Evolutionary conservation across 2,329 filamentous ascomycete genomes (phyloP).

Genomic region (Daldinia eschscholtzii): DNA sequence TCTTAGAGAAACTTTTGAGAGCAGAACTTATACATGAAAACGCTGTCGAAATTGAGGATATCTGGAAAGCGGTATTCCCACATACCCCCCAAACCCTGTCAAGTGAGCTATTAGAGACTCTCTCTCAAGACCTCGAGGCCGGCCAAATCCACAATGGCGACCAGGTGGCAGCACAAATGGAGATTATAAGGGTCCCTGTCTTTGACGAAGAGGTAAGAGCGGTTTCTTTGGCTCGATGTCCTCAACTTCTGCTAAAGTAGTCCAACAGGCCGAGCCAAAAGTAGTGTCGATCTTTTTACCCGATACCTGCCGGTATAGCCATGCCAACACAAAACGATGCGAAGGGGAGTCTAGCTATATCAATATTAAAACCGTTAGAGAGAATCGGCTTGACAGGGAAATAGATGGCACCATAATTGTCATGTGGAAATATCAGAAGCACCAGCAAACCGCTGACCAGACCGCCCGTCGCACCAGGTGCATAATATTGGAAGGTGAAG

Average conservation of each 20-base stretch:
- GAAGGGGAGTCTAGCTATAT: not conserved
- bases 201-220: not conserved
- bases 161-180: not conserved
- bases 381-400: not conserved
- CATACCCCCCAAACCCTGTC: not conserved
- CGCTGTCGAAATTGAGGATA: not conserved
- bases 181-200: not conserved
- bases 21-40: not conserved
- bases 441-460: slow-evolving; percentile 3
- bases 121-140: not conserved
- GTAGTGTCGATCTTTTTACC: slow-evolving; percentile 4
- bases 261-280: not conserved
- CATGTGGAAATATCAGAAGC: slow-evolving; percentile 7
- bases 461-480: slow-evolving; percentile 12
- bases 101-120: not conserved
- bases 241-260: not conserved
- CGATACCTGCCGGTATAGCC: slow-evolving; percentile 5
- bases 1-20: not conserved
- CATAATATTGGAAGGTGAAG: slow-evolving; percentile 6
- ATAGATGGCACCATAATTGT: not conserved
- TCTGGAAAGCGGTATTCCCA: not conserved
- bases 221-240: not conserved
- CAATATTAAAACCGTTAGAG: slow-evolving; percentile 6
- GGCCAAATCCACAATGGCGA: not conserved
- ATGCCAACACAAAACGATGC: not conserved